Conservation (phyloP, 257 asterid genomes). For the Solanum rostratum region DNA sequence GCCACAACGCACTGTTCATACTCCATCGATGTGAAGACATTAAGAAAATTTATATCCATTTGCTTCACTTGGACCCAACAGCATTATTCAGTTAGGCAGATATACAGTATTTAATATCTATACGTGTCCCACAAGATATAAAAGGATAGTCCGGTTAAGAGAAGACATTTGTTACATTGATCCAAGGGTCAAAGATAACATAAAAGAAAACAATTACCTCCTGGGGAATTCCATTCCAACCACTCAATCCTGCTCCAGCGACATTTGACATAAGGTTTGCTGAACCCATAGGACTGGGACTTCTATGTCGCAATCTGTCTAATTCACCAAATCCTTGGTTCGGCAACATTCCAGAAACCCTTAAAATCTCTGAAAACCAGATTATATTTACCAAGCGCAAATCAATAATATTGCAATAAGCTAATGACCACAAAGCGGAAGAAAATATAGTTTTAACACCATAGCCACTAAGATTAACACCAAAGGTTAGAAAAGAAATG, state of each 20-base stretch:
- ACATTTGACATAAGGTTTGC: conserved; percentile 59
- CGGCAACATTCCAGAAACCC: conserved; percentile 72
- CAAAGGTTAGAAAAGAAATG: background rate
- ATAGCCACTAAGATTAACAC: background rate
- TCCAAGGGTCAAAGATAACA: background rate
- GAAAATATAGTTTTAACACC: background rate
- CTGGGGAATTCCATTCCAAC: conserved; percentile 79
- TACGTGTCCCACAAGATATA: background rate
- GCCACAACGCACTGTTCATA: background rate
- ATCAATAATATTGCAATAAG: background rate
- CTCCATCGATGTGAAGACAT: background rate
- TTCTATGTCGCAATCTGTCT: conserved; percentile 78
- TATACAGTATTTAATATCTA: background rate
- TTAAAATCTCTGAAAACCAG: conserved; percentile 42
- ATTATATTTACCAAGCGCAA: background rate
- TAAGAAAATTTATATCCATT: background rate
- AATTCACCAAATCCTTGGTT: conserved; percentile 73
- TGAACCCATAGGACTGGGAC: conserved; percentile 98
- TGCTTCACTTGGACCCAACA: background rate
- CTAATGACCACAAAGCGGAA: background rate
- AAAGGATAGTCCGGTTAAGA: background rate
- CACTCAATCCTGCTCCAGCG: conserved; percentile 47
- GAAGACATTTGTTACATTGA: background rate
- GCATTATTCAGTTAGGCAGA: background rate
- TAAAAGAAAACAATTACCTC: conserved; percentile 32